Percentiles rank a stretch among this genome's conserved stretches.
These are phyloP conservation scores for Fusarium irregulare DNA, from an alignment of 2,329 filamentous ascomycete genomes.

Conservation along the genomic window DNA sequence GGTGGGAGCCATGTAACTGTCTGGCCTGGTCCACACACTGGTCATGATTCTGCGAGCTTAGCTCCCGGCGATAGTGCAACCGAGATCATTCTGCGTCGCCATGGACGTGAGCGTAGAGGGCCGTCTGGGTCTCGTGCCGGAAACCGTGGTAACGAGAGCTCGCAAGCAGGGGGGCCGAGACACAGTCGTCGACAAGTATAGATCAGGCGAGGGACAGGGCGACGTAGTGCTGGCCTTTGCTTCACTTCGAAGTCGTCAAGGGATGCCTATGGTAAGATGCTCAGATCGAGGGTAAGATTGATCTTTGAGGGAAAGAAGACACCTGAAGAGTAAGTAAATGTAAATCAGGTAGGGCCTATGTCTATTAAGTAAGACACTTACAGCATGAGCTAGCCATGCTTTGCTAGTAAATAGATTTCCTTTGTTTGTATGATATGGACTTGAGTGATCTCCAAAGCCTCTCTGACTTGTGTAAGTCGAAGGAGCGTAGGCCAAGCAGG, in stretches of 20 bases:
- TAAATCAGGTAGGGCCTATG: neutral
- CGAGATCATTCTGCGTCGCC: neutral
- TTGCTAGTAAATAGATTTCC: neutral
- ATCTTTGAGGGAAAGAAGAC: neutral
- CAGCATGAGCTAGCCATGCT: neutral
- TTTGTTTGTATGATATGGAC: neutral
- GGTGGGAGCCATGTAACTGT: constrained; percentile 13
- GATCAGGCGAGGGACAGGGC: neutral
- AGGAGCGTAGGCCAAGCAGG: neutral
- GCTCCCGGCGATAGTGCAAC: constrained; percentile 14
- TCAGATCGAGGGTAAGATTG: neutral
- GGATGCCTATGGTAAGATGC: neutral
- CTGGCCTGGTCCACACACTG: constrained; percentile 10
- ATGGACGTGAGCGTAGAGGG: neutral
- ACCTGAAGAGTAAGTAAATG: neutral
- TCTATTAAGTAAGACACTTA: neutral
- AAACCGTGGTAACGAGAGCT: neutral
- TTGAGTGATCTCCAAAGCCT: neutral
- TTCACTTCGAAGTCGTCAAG: neutral
- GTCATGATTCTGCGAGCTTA: neutral
- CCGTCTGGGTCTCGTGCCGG: neutral
- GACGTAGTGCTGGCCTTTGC: neutral
- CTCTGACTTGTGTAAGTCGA: neutral
- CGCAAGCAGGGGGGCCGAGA: neutral
- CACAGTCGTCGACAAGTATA: neutral